Conservation (phyloP, 2,329 filamentous ascomycete species). For the Neoarthrinium moseri region DNA sequence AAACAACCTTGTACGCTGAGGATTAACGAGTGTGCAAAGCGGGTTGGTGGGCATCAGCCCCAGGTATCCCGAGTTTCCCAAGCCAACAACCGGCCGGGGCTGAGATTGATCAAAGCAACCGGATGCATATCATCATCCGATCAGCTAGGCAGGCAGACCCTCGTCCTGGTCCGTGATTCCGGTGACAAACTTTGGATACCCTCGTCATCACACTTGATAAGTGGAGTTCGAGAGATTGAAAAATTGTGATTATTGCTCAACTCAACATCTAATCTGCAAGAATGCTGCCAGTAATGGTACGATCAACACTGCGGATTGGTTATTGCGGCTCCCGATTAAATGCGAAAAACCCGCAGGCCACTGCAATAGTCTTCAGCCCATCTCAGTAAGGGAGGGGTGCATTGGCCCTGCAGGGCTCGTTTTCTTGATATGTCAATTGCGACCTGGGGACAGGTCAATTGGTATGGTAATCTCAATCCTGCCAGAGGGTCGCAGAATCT, state of each 20-base stretch:
- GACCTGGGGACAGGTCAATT: constrained; percentile 2
- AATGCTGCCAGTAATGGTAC: neutral
- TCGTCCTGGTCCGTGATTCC: constrained; percentile 5
- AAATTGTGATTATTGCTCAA: constrained; percentile 9
- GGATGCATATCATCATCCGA: constrained; percentile 24
- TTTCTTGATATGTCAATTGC: neutral
- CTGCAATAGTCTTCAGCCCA: too few species aligned
- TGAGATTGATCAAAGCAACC: constrained; percentile 7
- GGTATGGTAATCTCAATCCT: neutral
- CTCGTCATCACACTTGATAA: constrained; percentile 12
- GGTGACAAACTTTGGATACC: neutral
- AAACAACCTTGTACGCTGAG: too few species aligned
- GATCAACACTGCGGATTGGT: too few species aligned
- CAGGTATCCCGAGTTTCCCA: too few species aligned
- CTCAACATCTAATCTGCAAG: constrained; percentile 5
- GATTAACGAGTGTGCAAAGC: too few species aligned
- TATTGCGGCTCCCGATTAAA: too few species aligned
- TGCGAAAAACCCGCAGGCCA: too few species aligned
- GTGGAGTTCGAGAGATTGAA: constrained; percentile 9
- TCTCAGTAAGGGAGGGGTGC: neutral
- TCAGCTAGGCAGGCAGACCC: constrained; percentile 14
- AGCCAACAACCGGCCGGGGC: constrained; percentile 2
- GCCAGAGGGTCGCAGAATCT: neutral
- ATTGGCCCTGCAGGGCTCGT: neutral
- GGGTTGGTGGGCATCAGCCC: too few species aligned